Evolutionary conservation across 257 asterid genomes (phyloP).

Genomic region (Solanum ossicruentum): DNA sequence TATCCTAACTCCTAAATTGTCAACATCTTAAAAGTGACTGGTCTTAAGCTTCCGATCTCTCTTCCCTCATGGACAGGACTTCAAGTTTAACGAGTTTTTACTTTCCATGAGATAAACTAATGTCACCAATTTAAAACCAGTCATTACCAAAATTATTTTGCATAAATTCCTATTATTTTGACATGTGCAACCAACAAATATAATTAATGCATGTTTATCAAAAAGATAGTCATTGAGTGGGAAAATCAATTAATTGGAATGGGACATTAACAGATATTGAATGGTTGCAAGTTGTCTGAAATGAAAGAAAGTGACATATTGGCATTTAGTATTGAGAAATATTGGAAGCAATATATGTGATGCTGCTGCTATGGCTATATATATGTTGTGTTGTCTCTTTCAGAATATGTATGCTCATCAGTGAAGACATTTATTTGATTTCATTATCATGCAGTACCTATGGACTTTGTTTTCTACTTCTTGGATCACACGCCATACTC

Average conservation of each 20-base stretch:
- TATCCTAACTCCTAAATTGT: too few relatives aligned
- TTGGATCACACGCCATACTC: constrained; percentile 15
- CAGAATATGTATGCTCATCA: not conserved
- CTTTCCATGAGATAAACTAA: rapidly evolving
- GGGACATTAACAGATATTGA: not conserved
- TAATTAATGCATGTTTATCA: not conserved
- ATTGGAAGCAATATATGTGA: constrained; percentile 1
- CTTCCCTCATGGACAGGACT: not conserved
- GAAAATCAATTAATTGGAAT: not conserved
- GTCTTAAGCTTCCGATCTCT: too few relatives aligned
- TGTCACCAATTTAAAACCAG: not conserved
- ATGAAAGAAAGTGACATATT: constrained; percentile 9
- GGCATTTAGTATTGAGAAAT: constrained; percentile 11
- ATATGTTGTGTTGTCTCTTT: not conserved
- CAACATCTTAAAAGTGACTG: not conserved
- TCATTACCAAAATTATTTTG: not conserved
- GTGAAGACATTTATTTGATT: not conserved
- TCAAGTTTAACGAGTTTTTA: not conserved
- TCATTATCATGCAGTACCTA: not conserved
- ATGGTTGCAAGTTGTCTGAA: constrained; percentile 5
- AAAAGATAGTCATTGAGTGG: not conserved
- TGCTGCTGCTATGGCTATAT: not conserved
- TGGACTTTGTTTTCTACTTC: not conserved
- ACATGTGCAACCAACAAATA: not conserved
- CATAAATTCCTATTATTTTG: not conserved